Evolutionary conservation across 192 early-diverging fungal genomes (phyloP).

Genomic region (Coemansia sp.): DNA sequence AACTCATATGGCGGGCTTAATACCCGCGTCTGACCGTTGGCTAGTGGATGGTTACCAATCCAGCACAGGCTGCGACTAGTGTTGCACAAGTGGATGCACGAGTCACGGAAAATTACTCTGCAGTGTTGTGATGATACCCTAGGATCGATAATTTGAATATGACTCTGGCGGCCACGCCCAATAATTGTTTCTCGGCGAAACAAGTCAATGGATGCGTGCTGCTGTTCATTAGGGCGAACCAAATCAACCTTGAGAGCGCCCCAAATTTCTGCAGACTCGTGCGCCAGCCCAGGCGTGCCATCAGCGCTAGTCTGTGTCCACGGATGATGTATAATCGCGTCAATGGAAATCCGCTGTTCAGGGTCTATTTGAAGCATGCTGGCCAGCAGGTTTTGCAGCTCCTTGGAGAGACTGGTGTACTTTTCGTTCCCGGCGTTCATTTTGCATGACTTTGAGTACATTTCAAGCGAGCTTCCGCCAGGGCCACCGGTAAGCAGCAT

Average conservation of each 20-base stretch:
- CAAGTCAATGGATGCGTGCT: constrained; percentile 15
- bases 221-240: background rate
- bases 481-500: constrained; percentile 16
- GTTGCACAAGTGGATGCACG: constrained; percentile 23
- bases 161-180: constrained; percentile 33
- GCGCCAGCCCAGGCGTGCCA: constrained; percentile 26
- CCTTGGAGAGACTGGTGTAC: constrained; percentile 19
- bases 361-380: constrained; percentile 38
- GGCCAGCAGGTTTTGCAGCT: constrained; percentile 23
- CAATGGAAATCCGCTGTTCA: constrained; percentile 19
- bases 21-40: constrained; percentile 6
- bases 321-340: constrained; percentile 32
- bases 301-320: constrained; percentile 41
- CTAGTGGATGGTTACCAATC: constrained; percentile 16
- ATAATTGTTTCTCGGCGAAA: constrained; percentile 28
- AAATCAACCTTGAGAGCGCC: constrained; percentile 13
- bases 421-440: constrained; percentile 19
- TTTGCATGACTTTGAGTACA: constrained; percentile 23
- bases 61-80: constrained; percentile 23
- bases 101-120: constrained; percentile 22
- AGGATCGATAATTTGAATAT: constrained; percentile 38
- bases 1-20: constrained; percentile 26
- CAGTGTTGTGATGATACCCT: constrained; percentile 37
- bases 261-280: constrained; percentile 31
- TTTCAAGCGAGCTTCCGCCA: constrained; percentile 16